phyloP scores from a whole-genome alignment of 257 asterid genomes.

The Henckelia pumila region DNA sequence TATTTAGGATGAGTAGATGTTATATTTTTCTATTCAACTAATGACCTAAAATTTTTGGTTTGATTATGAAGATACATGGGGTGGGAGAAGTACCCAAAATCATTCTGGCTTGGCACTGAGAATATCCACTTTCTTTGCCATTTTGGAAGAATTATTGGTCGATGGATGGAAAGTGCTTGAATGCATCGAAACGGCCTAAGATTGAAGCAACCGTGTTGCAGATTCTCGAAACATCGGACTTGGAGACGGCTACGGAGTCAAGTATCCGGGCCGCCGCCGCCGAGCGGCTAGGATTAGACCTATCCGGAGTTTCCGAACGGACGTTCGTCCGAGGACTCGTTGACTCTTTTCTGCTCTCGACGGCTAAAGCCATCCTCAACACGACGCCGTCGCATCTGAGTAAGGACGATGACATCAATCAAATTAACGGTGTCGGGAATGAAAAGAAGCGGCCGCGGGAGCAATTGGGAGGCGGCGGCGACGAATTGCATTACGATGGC shows the following conservation, averaged over 20 bases:
- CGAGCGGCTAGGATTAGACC: conserved; percentile 37
- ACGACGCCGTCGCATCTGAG: conserved; percentile 9
- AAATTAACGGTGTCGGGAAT: too few relatives aligned
- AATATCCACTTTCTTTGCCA: too few relatives aligned
- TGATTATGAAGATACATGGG: too few relatives aligned
- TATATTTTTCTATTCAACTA: too few relatives aligned
- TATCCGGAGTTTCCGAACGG: conserved; percentile 41
- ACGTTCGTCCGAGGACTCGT: conserved; percentile 39
- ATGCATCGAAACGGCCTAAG: conserved; percentile 22
- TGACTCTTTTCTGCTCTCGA: conserved; percentile 53
- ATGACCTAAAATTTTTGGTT: too few relatives aligned
- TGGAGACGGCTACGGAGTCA: conserved; percentile 60
- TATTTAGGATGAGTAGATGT: too few relatives aligned
- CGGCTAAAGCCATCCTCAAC: conserved; percentile 26
- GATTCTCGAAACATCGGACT: conserved; percentile 45
- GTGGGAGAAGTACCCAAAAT: too few relatives aligned
- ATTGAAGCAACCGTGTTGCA: conserved; percentile 40
- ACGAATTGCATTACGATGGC: conserved; percentile 26
- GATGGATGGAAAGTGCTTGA: conserved; percentile 30
- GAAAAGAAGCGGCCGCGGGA: conserved; percentile 21
- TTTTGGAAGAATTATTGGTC: too few relatives aligned
- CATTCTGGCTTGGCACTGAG: too few relatives aligned
- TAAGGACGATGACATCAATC: neutral
- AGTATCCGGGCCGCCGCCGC: conserved; percentile 52
- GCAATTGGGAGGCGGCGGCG: conserved; percentile 3